Conservation (phyloP, 2,329 filamentous ascomycete species). For the Cordyceps tenuipes region DNA sequence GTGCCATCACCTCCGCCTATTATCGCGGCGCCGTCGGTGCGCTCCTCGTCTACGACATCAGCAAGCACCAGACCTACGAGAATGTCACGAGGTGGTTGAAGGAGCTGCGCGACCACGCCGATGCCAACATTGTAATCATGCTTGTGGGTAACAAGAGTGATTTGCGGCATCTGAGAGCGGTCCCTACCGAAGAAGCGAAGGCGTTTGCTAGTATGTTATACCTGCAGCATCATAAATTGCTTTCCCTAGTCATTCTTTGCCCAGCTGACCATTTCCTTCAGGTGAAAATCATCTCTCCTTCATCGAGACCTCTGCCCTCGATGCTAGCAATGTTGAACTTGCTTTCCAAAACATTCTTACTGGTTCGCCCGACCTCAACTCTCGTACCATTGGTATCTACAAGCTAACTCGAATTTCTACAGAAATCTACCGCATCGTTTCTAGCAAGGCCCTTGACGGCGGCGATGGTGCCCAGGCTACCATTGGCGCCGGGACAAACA, state of each 20-base stretch:
- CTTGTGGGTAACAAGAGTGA: slow-evolving; percentile 99
- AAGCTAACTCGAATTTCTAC: slow-evolving; percentile 13
- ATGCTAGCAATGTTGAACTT: slow-evolving; percentile 97
- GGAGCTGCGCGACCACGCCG: slow-evolving; percentile 94
- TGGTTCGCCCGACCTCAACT: slow-evolving; percentile 47
- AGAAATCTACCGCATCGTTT: slow-evolving; percentile 99
- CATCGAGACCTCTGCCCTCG: slow-evolving; percentile 97
- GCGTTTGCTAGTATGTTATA: slow-evolving; percentile 75
- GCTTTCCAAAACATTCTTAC: slow-evolving; percentile 99
- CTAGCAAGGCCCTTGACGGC: slow-evolving; percentile 90
- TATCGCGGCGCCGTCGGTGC: slow-evolving; percentile 96
- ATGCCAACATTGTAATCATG: slow-evolving; percentile 99
- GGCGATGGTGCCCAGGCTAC: slow-evolving; percentile 74
- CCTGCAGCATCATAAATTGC: neutral
- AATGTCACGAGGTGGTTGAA: slow-evolving; percentile 99
- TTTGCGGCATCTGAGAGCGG: slow-evolving; percentile 95
- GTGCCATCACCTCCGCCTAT: slow-evolving; percentile 97
- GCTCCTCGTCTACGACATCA: slow-evolving; percentile 97
- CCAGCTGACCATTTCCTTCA: slow-evolving; percentile 28
- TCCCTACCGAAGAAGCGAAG: slow-evolving; percentile 96
- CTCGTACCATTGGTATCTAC: neutral
- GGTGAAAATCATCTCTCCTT: slow-evolving; percentile 98
- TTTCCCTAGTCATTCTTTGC: neutral
- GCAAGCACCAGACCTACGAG: slow-evolving; percentile 98
- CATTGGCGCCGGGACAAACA: slow-evolving; percentile 70